These are phyloP conservation scores for Myxozyma neotropica DNA, from an alignment of 805 yeast genomes.

Conservation along the genomic window DNA sequence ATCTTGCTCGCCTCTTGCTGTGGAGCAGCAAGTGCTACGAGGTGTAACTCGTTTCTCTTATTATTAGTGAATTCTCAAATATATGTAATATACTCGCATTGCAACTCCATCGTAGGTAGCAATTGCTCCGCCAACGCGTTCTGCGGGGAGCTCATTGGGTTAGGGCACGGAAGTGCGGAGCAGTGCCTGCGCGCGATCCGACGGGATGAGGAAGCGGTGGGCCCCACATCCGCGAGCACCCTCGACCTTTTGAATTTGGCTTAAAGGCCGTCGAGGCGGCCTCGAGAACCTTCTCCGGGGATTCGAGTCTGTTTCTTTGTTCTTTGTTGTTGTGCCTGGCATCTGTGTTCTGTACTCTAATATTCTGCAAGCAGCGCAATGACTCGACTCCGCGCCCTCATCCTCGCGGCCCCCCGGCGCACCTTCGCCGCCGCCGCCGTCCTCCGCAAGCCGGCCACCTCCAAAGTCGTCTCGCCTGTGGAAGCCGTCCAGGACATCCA, in stretches of 20 bases:
- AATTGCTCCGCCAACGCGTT: not conserved
- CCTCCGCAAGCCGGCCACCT: not conserved
- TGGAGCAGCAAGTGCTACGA: not conserved
- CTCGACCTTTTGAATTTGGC: not conserved
- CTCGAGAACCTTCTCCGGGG: not conserved
- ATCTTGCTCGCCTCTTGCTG: not conserved
- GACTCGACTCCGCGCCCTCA: not conserved
- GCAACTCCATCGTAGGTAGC: not conserved
- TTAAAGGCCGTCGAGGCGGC: not conserved
- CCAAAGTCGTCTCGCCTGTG: slow-evolving; percentile 11
- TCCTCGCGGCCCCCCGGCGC: not conserved
- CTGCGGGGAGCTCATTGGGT: slow-evolving; percentile 7
- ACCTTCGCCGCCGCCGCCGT: not conserved
- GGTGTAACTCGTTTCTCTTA: not conserved
- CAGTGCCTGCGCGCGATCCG: not conserved
- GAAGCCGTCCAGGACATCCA: slow-evolving; percentile 42
- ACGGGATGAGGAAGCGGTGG: not conserved
- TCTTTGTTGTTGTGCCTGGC: not conserved
- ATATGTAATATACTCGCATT: not conserved
- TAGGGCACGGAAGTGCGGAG: slow-evolving; percentile 14
- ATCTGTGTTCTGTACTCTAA: not conserved
- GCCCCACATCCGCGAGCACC: slow-evolving; percentile 1
- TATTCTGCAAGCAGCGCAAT: not conserved
- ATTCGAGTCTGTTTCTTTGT: not conserved
- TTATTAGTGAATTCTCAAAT: not conserved